These are phyloP conservation scores for Aspergillus sp. DNA, from an alignment of 2,329 filamentous ascomycete species.

Conservation along the genomic window DNA sequence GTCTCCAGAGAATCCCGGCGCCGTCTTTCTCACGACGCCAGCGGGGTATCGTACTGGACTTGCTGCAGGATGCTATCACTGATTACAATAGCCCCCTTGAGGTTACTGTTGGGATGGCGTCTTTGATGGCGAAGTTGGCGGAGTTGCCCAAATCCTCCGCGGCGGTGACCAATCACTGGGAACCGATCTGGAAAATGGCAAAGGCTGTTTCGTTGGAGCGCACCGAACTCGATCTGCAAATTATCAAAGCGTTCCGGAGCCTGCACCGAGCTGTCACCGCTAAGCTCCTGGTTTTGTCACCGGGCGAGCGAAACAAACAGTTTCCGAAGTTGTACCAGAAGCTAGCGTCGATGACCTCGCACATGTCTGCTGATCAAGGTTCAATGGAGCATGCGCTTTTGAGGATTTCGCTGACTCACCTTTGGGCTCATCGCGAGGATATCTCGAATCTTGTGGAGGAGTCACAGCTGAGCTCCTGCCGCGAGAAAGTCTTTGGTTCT, in stretches of 20 bases:
- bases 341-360: slow-evolving; percentile 20
- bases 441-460: slow-evolving; percentile 20
- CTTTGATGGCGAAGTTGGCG: slow-evolving; percentile 32
- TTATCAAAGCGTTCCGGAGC: slow-evolving; percentile 29
- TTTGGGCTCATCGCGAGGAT: slow-evolving; percentile 24
- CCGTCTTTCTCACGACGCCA: slow-evolving; percentile 29
- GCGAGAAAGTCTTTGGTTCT: slow-evolving; percentile 24
- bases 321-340: slow-evolving; percentile 28
- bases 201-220: slow-evolving; percentile 24
- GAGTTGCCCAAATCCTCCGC: slow-evolving; percentile 32
- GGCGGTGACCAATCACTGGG: slow-evolving; percentile 25
- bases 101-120: slow-evolving; percentile 23
- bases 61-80: slow-evolving; percentile 24
- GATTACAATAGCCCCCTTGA: slow-evolving; percentile 17
- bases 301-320: slow-evolving; percentile 23
- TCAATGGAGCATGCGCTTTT: slow-evolving; percentile 30
- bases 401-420: slow-evolving; percentile 23
- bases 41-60: slow-evolving; percentile 24
- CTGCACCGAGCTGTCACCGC: slow-evolving; percentile 26
- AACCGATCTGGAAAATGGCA: slow-evolving; percentile 28
- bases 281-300: slow-evolving; percentile 25
- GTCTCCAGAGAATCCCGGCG: slow-evolving; percentile 28
- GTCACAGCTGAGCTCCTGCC: slow-evolving; percentile 21
- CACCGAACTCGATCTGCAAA: slow-evolving; percentile 23
- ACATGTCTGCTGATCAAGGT: slow-evolving; percentile 21